Conservation (phyloP, 192 early-diverging fungal species). For the Coemansia sp. region DNA sequence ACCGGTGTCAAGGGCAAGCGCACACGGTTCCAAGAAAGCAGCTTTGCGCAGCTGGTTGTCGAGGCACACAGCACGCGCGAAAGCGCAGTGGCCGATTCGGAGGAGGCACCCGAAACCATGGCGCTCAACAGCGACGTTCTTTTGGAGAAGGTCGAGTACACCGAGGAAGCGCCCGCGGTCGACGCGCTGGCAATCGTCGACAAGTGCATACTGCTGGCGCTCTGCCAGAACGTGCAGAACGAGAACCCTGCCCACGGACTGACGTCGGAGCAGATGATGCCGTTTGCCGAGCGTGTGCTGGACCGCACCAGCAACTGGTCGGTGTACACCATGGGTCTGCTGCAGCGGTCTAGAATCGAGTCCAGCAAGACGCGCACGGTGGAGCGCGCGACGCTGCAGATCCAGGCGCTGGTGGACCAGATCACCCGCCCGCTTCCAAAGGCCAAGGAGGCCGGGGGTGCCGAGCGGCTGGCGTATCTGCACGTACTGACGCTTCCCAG, state of each 20-base stretch:
- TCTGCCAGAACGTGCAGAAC: conserved; percentile 91
- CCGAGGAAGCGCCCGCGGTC: conserved; percentile 45
- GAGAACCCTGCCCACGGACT: conserved; percentile 90
- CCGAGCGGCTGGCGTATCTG: conserved; percentile 80
- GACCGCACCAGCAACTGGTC: conserved; percentile 97
- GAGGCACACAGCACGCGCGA: conserved; percentile 70
- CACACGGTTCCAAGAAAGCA: conserved; percentile 89
- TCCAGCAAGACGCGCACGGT: conserved; percentile 78
- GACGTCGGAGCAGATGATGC: conserved; percentile 94
- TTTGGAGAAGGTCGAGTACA: conserved; percentile 75
- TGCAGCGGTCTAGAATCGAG: conserved; percentile 90
- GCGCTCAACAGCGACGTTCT: conserved; percentile 89
- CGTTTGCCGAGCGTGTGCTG: conserved; percentile 86
- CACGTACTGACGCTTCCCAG: conserved; percentile 77
- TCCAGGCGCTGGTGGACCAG: conserved; percentile 98
- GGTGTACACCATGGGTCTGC: conserved; percentile 92
- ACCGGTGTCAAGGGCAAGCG: conserved; percentile 87
- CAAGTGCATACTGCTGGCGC: conserved; percentile 85
- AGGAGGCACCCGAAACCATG: conserved; percentile 67
- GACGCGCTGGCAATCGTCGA: conserved; percentile 68
- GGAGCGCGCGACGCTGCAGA: conserved; percentile 83
- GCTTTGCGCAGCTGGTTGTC: conserved; percentile 89
- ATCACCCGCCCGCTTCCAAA: conserved; percentile 52
- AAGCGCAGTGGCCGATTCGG: conserved; percentile 16
- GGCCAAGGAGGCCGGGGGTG: conserved; percentile 27